Conservation (phyloP, 2,329 filamentous ascomycete species). For the Epichloe coenophiala region DNA sequence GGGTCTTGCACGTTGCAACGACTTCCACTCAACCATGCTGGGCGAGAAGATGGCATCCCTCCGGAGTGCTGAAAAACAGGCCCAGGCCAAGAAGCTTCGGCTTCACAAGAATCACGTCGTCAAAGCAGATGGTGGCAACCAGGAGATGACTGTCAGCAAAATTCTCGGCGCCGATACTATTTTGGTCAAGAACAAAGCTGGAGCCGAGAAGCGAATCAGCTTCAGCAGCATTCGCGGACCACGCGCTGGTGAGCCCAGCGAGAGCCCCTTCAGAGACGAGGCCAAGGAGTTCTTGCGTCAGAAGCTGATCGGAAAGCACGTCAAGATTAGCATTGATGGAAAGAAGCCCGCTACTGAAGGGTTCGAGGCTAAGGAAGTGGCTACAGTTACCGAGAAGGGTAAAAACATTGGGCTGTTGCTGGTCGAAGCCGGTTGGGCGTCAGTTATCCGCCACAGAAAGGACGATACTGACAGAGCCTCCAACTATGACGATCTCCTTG, state of each 20-base stretch:
- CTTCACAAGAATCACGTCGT: slow-evolving; percentile 71
- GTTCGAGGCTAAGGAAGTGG: slow-evolving; percentile 90
- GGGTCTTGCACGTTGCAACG: slow-evolving; percentile 82
- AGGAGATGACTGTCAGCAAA: slow-evolving; percentile 74
- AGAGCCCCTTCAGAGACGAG: slow-evolving; percentile 79
- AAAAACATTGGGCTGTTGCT: slow-evolving; percentile 76
- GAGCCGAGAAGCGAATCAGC: slow-evolving; percentile 77
- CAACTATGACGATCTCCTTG: slow-evolving; percentile 81
- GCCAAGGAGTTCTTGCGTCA: slow-evolving; percentile 94
- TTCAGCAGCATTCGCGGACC: slow-evolving; percentile 89
- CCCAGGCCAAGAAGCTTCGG: slow-evolving; percentile 62
- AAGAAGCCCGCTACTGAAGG: slow-evolving; percentile 80
- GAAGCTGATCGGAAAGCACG: slow-evolving; percentile 89
- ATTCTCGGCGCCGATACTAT: slow-evolving; percentile 83
- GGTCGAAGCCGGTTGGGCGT: slow-evolving; percentile 87
- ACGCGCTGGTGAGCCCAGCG: slow-evolving; percentile 74
- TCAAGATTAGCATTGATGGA: slow-evolving; percentile 78
- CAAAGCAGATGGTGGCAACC: slow-evolving; percentile 51
- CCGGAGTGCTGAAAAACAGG: slow-evolving; percentile 73
- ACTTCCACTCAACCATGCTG: slow-evolving; percentile 88
- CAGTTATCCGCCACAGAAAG: slow-evolving; percentile 87
- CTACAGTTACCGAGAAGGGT: slow-evolving; percentile 68
- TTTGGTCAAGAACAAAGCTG: slow-evolving; percentile 71
- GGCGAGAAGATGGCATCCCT: slow-evolving; percentile 78
- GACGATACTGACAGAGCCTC: slow-evolving; percentile 89